Evolutionary conservation across 2,329 filamentous ascomycete species (phyloP).

Genomic region (Trichoderma harzianum): DNA sequence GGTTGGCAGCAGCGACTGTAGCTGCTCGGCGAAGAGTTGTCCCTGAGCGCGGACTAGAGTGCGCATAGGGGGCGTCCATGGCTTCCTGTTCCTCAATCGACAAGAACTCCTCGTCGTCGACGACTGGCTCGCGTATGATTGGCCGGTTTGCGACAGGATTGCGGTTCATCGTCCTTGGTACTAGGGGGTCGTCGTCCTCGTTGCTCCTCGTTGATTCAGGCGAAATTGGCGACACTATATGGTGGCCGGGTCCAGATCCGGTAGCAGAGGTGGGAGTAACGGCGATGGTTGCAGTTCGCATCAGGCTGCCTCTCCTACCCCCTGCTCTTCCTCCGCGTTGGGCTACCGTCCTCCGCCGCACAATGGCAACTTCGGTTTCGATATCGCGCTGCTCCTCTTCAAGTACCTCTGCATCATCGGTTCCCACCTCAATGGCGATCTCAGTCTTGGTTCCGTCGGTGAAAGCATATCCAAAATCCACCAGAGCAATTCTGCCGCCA

Average conservation of each 20-base stretch:
- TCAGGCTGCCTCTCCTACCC: conserved; percentile 32
- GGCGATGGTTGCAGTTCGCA: conserved; percentile 45
- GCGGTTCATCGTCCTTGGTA: conserved; percentile 47
- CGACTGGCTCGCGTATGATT: conserved; percentile 21
- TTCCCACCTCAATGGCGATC: conserved; percentile 71
- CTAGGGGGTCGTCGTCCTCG: conserved; percentile 47
- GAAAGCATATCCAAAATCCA: conserved; percentile 68
- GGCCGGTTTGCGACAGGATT: conserved; percentile 21
- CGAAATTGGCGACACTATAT: conserved; percentile 26
- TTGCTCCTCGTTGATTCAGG: conserved; percentile 30
- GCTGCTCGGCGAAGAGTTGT: conserved; percentile 70
- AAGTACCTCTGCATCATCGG: conserved; percentile 63
- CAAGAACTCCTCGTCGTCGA: conserved; percentile 43
- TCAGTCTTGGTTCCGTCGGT: conserved; percentile 54
- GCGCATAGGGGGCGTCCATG: conserved; percentile 69
- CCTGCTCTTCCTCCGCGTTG: conserved; percentile 45
- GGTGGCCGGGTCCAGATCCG: conserved; percentile 27
- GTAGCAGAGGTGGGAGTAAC: background rate
- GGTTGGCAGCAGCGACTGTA: conserved; percentile 71
- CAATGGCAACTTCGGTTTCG: conserved; percentile 74
- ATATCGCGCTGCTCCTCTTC: conserved; percentile 72
- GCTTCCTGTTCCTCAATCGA: conserved; percentile 58
- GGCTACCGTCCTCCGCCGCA: conserved; percentile 69
- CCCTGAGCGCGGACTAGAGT: conserved; percentile 66
- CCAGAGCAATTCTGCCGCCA: conserved; percentile 66